Base-by-base conservation (phyloP, 1,284 basidiomycete species). In the Heterobasidion irregulare region DNA sequence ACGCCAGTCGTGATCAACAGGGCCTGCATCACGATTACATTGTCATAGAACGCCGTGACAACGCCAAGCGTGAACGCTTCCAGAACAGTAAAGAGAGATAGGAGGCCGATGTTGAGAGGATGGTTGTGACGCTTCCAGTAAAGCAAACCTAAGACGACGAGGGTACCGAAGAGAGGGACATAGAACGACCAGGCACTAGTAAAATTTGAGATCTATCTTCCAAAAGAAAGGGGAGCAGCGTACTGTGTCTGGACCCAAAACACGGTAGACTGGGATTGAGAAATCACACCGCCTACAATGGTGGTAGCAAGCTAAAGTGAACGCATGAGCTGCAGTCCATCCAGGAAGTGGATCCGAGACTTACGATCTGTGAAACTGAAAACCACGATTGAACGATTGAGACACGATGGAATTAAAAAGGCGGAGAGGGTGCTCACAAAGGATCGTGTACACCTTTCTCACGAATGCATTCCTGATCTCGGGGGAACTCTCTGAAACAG, bases 101-200 rank as follows among this genome's bases (percentile, higher is more conserved):
- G 76, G 13, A 95, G 75, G 52, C 88, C 72, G 53, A 94, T 76
- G 71, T 96, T 96, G 68, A 80, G 73, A 13, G 93, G 92, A 66
- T 91, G 84, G 66, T 78, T 83, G 72, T 93, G 90, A 58, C 92
- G 85, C 70, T 94, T 93, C 87, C 88, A 93, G 74, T 82, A 94
- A 13, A 93, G 75, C 47, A 91, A 70, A 4, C 84, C 84, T 47
- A 94, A 80, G 59, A 85, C 86, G 64, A 90, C 68, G 45, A 94
- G 69, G 16, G 88, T 85, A 33, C 83, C 86, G 60, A 92, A 78
- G 32, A 92, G 72, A 16, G 89, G 83, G 16, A 91, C 69, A 64
- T 87, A 89, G 70, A 91, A 81, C 2, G 85, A 67, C 89, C 89
- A 91, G 32, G 73, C 66, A 64, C 89, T 89, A 47, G 2, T 10